phyloP scores from a whole-genome alignment of 1,284 basidiomycete genomes.

The Wallemia mellicola region DNA sequence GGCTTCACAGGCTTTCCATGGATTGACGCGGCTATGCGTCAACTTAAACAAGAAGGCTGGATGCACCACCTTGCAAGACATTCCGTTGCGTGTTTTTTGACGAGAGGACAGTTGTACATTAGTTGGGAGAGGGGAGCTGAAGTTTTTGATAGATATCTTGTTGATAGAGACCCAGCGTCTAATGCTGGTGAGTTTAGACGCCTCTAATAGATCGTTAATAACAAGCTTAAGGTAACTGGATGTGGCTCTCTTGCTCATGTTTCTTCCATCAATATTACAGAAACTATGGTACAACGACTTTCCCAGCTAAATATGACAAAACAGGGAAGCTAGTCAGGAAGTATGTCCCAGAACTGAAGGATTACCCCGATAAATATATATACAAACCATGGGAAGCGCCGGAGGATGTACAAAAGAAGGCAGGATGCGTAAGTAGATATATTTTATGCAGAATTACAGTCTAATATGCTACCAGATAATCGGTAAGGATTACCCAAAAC shows the following conservation, averaged over 20 bases:
- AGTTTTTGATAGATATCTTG: constrained; percentile 21
- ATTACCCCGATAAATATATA: constrained; percentile 19
- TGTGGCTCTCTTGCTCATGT: constrained; percentile 22
- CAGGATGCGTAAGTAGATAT: constrained; percentile 5
- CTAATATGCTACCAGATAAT: constrained; percentile 13
- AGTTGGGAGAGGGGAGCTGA: constrained; percentile 26
- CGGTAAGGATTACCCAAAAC: constrained; percentile 17
- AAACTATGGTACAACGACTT: constrained; percentile 16
- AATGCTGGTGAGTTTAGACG: too few relatives aligned
- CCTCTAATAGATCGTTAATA: too few relatives aligned
- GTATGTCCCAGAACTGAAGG: constrained; percentile 19
- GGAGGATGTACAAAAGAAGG: constrained; percentile 13
- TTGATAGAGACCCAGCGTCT: constrained; percentile 19
- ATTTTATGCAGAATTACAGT: neutral
- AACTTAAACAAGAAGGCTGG: constrained; percentile 20
- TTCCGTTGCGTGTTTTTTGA: constrained; percentile 24
- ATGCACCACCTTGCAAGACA: constrained; percentile 23
- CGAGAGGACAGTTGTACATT: constrained; percentile 25
- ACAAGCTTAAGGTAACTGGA: too few relatives aligned
- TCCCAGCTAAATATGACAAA: constrained; percentile 21
- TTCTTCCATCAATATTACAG: constrained; percentile 16
- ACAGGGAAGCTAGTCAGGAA: constrained; percentile 18
- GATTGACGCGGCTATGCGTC: constrained; percentile 23
- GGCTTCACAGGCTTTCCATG: constrained; percentile 23
- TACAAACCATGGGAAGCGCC: constrained; percentile 18